phyloP scores from a whole-genome alignment of 148 eudicot genomes.

The Salicornia ramosissima region DNA sequence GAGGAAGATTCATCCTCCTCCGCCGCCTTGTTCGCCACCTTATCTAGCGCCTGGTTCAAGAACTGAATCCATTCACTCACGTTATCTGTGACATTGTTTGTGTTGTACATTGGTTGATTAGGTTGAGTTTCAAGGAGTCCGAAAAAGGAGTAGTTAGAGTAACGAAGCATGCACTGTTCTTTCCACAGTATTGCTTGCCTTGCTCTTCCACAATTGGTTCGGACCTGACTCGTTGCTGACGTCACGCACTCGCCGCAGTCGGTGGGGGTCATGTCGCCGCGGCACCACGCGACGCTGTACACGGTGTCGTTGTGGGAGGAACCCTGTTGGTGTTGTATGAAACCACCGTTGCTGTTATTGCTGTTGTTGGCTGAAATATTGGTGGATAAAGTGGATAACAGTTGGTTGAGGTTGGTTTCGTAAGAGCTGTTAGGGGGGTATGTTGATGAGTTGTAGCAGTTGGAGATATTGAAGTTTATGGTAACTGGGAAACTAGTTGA shows the following conservation, averaged over 20 bases:
- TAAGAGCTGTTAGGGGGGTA: not conserved
- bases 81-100: not conserved
- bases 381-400: not conserved
- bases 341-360: too few relatives aligned
- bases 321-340: not conserved
- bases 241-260: not conserved
- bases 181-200: conserved; percentile 10
- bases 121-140: not conserved
- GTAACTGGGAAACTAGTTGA: not conserved
- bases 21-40: not conserved
- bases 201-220: not conserved
- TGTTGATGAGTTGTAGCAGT: not conserved
- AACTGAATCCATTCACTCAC: not conserved
- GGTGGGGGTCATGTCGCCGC: not conserved
- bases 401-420: not conserved
- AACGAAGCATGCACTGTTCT: conserved; percentile 21
- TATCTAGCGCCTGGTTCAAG: not conserved
- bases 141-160: conserved; percentile 13
- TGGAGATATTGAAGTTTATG: not conserved
- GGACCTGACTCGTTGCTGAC: not conserved
- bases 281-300: not conserved
- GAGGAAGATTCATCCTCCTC: not conserved
- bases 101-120: not conserved
- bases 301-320: not conserved
- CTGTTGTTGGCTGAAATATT: not conserved